Base-by-base conservation (phyloP, 768 basidiomycete species). In the Boletus coccyginus region DNA sequence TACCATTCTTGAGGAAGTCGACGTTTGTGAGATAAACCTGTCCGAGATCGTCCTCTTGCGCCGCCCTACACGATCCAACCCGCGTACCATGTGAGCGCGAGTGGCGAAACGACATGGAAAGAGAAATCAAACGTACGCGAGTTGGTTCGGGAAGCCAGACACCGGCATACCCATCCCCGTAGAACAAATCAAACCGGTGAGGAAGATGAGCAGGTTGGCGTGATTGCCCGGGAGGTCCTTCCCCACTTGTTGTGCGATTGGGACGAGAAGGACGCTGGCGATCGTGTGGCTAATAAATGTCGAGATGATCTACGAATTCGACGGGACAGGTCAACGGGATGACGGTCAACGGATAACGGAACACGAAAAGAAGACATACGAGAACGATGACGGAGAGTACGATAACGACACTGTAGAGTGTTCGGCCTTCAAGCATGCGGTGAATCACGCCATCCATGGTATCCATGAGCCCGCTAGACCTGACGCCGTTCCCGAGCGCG, bases 141-240 rank as follows among this genome's bases (percentile, higher is more conserved):
- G 94, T 74, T 97, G 93, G 71, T 98, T 97, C 0, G 96, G 96
- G 78, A 98, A 99, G n/a, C 97, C 97, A 58, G 92, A 94, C 39
- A 98, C 94, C 3, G 96, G 95, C 82, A 98, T 91, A 12, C 93
- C 96, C 97, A 99, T 99, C 2, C 96, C 97, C 7, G 92, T 78
- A 4, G 93, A 95, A 69, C 96, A 98, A 49, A 97, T 88, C 57
- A 98, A 77, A 14, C 84, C 94, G 35, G 94, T 97, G 62, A 94
- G 82, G 75, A 99, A 96, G 65, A 98, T 90, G 61, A 99, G 83
- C 10, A 98, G 74, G 62, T 93, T 88, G 43, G 82, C 77, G 60
- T 88, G 90, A 44, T 86, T 75, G 1, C 84, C 84, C 10, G 75
- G 73, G 45, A 98, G 77, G 46, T 82, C 89, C n/a, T 78, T 74